A percentile compares a stretch with the other conserved stretches of the same genome.
These are phyloP conservation scores for Capsella bursapastoris DNA, from an alignment of 345 rosid genomes.

Conservation along the genomic window DNA sequence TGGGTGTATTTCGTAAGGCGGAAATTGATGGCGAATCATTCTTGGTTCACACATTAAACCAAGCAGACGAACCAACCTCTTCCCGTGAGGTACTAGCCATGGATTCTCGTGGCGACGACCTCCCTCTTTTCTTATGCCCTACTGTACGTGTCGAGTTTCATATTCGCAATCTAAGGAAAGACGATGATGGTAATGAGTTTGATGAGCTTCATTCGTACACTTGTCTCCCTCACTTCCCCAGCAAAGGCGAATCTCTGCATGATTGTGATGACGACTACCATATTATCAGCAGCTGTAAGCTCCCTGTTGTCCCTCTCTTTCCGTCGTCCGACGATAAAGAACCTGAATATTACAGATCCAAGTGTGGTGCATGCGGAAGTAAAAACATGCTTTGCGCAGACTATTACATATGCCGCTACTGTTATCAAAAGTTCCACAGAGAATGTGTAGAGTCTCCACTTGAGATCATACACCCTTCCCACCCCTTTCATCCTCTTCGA, in stretches of 20 bases:
- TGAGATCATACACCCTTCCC: background rate
- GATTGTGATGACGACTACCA: too few relatives aligned
- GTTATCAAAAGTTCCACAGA: background rate
- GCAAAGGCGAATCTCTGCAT: too few relatives aligned
- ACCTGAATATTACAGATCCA: background rate
- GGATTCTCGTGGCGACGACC: background rate
- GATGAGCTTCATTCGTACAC: too few relatives aligned
- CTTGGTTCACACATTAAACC: background rate
- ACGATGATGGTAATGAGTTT: too few relatives aligned
- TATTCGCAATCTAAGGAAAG: too few relatives aligned
- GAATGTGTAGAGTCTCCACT: background rate
- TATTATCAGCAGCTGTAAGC: background rate
- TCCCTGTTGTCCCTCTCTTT: slow-evolving; percentile 10
- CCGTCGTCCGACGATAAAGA: background rate
- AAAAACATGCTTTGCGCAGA: background rate
- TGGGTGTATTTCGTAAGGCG: slow-evolving; percentile 24
- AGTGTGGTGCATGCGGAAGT: background rate
- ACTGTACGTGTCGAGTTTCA: too few relatives aligned
- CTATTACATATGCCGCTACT: background rate
- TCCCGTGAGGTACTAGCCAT: background rate
- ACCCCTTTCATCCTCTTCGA: background rate
- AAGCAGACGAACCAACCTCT: background rate
- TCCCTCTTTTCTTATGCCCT: too few relatives aligned
- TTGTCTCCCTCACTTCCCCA: too few relatives aligned
- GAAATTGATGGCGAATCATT: background rate